Evolutionary conservation across 148 eudicot genomes (phyloP), one percentile per base, ranked within the genome.

Genomic region (Simmondsia chinensis): DNA sequence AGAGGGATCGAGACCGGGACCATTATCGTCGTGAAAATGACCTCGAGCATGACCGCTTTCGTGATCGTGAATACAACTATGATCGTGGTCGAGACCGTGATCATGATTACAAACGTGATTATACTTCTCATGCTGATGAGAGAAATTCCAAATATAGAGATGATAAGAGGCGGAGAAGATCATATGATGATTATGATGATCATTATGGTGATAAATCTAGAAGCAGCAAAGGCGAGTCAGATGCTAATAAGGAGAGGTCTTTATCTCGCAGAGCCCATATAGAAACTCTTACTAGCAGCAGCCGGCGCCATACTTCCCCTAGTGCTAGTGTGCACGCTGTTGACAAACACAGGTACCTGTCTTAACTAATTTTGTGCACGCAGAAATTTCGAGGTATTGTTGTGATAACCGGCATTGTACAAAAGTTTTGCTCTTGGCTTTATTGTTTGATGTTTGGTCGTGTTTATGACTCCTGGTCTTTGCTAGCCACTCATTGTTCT

Each of bases 341-440:
- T 37, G 83, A 86, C 30, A 68, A 78, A 30, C 64, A 73, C 73
- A 80, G 97, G 97, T 73, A 48, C n/a, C n/a, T n/a, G n/a, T n/a
- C n/a, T n/a, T n/a, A n/a, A n/a, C n/a, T n/a, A n/a, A n/a, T n/a
- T n/a, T n/a, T n/a, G n/a, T n/a, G n/a, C n/a, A n/a, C n/a, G n/a
- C n/a, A n/a, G n/a, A n/a, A n/a, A n/a, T n/a, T n/a, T n/a, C n/a
- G n/a, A n/a, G n/a, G n/a, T n/a, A n/a, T n/a, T n/a, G n/a, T n/a
- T n/a, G n/a, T n/a, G n/a, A n/a, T n/a, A n/a, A n/a, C n/a, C n/a
- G n/a, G n/a, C n/a, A n/a, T n/a, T n/a, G n/a, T n/a, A n/a, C n/a
- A n/a, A n/a, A n/a, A n/a, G n/a, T n/a, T n/a, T 19, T 52, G 42
- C 14, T 47, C 8, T 27, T 49, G 24, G 39, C 24, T 37, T 28